Percentiles rank a stretch among this genome's conserved stretches.
Evolutionary conservation across 805 yeast genomes (phyloP).

Genomic region (Sugiyamaella qingdaonensis): DNA sequence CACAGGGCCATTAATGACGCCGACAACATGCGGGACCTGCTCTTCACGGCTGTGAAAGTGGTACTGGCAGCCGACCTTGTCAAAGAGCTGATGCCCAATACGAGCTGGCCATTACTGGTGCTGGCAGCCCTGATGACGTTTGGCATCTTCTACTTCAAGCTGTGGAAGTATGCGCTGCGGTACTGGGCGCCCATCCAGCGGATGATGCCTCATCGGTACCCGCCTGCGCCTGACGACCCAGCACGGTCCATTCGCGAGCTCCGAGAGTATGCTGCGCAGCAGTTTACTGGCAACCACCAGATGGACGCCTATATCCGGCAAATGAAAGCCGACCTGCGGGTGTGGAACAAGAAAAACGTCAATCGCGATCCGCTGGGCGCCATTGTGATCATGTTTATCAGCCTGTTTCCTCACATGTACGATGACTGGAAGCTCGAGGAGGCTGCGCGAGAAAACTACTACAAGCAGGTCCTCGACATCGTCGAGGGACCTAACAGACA

Average conservation of each 20-base stretch:
- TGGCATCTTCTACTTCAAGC: background rate
- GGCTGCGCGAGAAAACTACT: too few species aligned
- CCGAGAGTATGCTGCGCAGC: background rate
- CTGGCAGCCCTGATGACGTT: background rate
- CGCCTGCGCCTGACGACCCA: background rate
- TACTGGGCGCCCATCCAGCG: background rate
- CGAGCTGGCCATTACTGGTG: background rate
- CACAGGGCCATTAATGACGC: background rate
- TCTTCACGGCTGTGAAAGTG: constrained; percentile 2
- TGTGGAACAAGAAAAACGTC: too few species aligned
- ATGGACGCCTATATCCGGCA: too few species aligned
- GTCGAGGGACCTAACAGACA: too few species aligned
- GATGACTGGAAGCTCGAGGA: too few species aligned
- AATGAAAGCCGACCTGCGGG: too few species aligned
- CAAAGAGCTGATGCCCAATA: background rate
- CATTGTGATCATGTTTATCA: too few species aligned
- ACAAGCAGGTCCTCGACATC: too few species aligned
- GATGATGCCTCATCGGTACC: background rate
- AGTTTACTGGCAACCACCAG: too few species aligned
- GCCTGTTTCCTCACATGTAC: too few species aligned
- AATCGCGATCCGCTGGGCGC: too few species aligned
- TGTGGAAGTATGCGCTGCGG: background rate
- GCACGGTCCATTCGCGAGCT: background rate
- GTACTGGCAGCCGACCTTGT: constrained; percentile 10
- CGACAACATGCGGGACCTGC: background rate